Evolutionary conservation across 1,284 basidiomycete genomes (phyloP).

Genomic region (Microbotryum silenes-acaulis): DNA sequence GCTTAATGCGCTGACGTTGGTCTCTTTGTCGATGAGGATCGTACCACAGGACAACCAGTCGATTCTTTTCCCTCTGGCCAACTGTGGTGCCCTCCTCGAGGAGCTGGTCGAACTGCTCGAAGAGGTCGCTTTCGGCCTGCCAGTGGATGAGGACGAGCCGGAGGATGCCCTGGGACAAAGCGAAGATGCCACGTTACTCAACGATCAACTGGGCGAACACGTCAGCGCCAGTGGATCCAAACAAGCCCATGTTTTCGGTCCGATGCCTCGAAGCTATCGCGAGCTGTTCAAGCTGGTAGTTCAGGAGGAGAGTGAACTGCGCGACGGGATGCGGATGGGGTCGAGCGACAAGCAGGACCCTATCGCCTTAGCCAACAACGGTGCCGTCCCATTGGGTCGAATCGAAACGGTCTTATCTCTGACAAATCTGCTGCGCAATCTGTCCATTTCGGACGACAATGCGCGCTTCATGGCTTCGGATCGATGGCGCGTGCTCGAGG

Average conservation of each 20-base stretch:
- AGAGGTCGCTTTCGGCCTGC: constrained; percentile 60
- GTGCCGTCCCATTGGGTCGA: constrained; percentile 51
- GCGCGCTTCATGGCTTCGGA: constrained; percentile 58
- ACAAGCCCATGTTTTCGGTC: neutral
- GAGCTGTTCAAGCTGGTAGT: constrained; percentile 50
- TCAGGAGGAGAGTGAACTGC: constrained; percentile 41
- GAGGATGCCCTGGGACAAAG: constrained; percentile 4
- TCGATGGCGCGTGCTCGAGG: constrained; percentile 52
- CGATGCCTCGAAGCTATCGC: constrained; percentile 50
- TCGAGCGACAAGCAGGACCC: constrained; percentile 24
- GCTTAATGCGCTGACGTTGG: constrained; percentile 76
- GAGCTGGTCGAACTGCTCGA: constrained; percentile 81
- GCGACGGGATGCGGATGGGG: constrained; percentile 29
- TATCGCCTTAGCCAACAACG: constrained; percentile 9
- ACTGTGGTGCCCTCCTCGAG: constrained; percentile 73
- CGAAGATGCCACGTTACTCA: constrained; percentile 8
- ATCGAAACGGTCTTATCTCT: constrained; percentile 63
- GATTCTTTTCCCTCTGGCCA: constrained; percentile 57
- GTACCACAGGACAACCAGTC: constrained; percentile 50
- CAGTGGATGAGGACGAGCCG: constrained; percentile 48
- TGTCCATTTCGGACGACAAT: constrained; percentile 69
- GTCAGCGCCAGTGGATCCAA: neutral
- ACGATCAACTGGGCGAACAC: neutral
- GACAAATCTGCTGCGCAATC: constrained; percentile 76
- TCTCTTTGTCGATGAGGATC: constrained; percentile 53